These are phyloP conservation scores for Penicillium paxilli DNA, from an alignment of 495 filamentous ascomycete species.

Conservation along the genomic window DNA sequence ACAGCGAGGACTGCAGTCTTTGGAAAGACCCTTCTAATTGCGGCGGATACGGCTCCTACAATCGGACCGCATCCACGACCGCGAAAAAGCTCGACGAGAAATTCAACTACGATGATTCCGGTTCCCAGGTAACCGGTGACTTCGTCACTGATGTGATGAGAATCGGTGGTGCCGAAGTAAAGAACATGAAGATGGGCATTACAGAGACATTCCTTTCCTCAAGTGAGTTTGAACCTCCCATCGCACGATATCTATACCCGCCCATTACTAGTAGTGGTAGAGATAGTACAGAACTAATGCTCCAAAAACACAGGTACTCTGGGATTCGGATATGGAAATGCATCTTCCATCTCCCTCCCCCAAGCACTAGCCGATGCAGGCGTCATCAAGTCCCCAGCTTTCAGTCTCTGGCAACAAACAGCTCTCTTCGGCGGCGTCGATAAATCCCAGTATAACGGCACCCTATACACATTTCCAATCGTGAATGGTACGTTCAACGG, in stretches of 20 bases:
- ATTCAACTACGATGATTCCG: slow-evolving; percentile 7
- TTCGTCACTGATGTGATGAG: slow-evolving; percentile 9
- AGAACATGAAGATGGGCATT: slow-evolving; percentile 10
- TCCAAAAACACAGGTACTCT: too few relatives aligned
- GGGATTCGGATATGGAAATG: slow-evolving; percentile 11
- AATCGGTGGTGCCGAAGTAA: slow-evolving; percentile 1
- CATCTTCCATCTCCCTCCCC: slow-evolving; percentile 13
- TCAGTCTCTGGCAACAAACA: slow-evolving; percentile 10
- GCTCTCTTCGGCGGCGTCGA: slow-evolving; percentile 15
- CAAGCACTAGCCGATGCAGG: slow-evolving; percentile 11
- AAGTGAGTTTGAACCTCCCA: too few relatives aligned
- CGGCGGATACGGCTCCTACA: slow-evolving; percentile 9
- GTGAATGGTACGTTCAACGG: slow-evolving; percentile 2
- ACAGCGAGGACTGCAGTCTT: background rate
- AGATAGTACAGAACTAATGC: too few relatives aligned
- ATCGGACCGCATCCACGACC: background rate
- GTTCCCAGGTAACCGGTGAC: background rate
- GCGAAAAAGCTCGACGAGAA: background rate
- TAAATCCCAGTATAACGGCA: slow-evolving; percentile 9
- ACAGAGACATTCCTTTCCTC: background rate
- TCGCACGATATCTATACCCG: too few relatives aligned
- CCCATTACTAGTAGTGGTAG: too few relatives aligned
- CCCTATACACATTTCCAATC: slow-evolving; percentile 13
- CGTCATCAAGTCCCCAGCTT: slow-evolving; percentile 15
- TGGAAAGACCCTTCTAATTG: background rate